These are phyloP conservation scores for Talaromyces trachyspermus DNA, from an alignment of 495 filamentous ascomycete species.

Conservation along the genomic window DNA sequence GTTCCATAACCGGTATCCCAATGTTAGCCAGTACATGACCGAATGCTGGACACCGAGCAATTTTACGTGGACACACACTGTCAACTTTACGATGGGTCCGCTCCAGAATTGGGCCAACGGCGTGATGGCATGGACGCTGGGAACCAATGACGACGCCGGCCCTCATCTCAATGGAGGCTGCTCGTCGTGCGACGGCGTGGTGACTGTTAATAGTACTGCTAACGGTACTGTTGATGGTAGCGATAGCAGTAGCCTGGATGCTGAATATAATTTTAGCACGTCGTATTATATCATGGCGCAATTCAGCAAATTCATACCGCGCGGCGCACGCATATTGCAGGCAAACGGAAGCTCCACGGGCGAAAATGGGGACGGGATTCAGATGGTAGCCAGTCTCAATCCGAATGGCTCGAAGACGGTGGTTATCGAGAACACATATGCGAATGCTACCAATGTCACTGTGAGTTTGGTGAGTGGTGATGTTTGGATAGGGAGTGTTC, in stretches of 20 bases:
- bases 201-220: conserved; percentile 31
- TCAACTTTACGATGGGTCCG: conserved; percentile 47
- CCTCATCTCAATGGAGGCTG: conserved; percentile 48
- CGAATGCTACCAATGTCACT: conserved; percentile 41
- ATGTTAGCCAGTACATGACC: conserved; percentile 48
- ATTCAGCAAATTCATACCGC: conserved; percentile 49
- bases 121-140: conserved; percentile 47
- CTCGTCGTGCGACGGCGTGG: conserved; percentile 40
- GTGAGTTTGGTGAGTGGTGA: conserved; percentile 33
- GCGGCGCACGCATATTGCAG: conserved; percentile 38
- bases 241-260: not conserved
- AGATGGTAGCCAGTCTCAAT: conserved; percentile 44
- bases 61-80: conserved; percentile 41
- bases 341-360: conserved; percentile 43
- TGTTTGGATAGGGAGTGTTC: conserved; percentile 44
- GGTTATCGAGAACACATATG: conserved; percentile 47
- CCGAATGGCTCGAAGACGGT: conserved; percentile 44
- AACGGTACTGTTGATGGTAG: conserved; percentile 10
- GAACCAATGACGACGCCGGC: conserved; percentile 41
- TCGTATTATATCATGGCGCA: conserved; percentile 52
- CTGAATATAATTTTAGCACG: conserved; percentile 32
- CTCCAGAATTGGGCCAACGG: conserved; percentile 51
- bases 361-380: conserved; percentile 30
- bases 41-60: conserved; percentile 47
- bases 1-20: conserved; percentile 40